A percentile compares a stretch with the other conserved stretches of the same genome.
These are phyloP conservation scores for Omphalotus guepiniiformis DNA, from an alignment of 768 basidiomycete genomes.

Conservation along the genomic window DNA sequence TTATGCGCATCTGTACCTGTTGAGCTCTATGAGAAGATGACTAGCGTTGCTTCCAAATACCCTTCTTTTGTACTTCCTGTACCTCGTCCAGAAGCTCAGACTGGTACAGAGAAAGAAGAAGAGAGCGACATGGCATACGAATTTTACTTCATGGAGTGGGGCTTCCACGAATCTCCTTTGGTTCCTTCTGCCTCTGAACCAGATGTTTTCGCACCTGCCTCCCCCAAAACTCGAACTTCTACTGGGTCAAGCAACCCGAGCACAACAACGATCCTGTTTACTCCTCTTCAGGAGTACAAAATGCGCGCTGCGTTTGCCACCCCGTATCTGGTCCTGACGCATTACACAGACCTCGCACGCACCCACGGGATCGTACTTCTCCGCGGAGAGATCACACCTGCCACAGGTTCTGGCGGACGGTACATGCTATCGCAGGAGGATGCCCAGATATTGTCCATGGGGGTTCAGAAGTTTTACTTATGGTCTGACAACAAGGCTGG, in stretches of 20 bases:
- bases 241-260: slow-evolving; percentile 38
- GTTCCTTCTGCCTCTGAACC: slow-evolving; percentile 41
- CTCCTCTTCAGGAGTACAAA: slow-evolving; percentile 93
- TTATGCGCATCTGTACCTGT: slow-evolving; percentile 81
- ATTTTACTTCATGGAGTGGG: slow-evolving; percentile 89
- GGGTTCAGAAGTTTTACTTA: slow-evolving; percentile 83
- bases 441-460: slow-evolving; percentile 77
- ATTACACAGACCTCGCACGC: slow-evolving; percentile 83
- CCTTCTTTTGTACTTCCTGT: slow-evolving; percentile 82
- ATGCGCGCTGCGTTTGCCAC: slow-evolving; percentile 78
- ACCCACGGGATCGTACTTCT: slow-evolving; percentile 83
- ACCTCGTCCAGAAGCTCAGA: slow-evolving; percentile 40
- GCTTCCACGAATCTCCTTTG: slow-evolving; percentile 70
- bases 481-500: slow-evolving; percentile 35
- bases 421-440: slow-evolving; percentile 75
- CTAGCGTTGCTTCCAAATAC: slow-evolving; percentile 55
- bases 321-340: slow-evolving; percentile 85
- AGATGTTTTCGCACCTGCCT: slow-evolving; percentile 41
- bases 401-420: slow-evolving; percentile 36
- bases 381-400: slow-evolving; percentile 85
- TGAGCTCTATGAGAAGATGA: slow-evolving; percentile 70
- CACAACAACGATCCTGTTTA: slow-evolving; percentile 81
- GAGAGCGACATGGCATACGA: slow-evolving; percentile 50
- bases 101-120: slow-evolving; percentile 28
- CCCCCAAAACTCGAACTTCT: slow-evolving; percentile 14